phyloP scores from a whole-genome alignment of 2,329 filamentous ascomycete species.

The Cadophora sp. region DNA sequence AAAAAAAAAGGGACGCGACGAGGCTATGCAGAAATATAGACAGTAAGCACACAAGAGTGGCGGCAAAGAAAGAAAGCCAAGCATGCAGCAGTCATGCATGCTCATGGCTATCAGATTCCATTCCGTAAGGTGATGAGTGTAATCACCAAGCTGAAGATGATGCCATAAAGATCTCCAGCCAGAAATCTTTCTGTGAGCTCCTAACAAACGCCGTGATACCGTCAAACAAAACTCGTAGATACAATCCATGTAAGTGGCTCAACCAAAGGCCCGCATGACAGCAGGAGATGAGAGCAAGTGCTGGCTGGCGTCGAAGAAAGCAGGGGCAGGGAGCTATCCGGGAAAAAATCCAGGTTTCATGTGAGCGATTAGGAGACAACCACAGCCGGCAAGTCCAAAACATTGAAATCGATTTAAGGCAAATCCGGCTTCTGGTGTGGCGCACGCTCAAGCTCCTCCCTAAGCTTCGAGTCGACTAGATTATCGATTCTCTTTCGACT shows the following conservation, averaged over 20 bases:
- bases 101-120: constrained; percentile 14
- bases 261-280: constrained; percentile 32
- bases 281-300: constrained; percentile 27
- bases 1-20: constrained; percentile 18
- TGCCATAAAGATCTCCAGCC: constrained; percentile 41
- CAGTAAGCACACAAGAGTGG: constrained; percentile 40
- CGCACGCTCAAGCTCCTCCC: constrained; percentile 55
- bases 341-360: constrained; percentile 12
- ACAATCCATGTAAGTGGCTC: constrained; percentile 33
- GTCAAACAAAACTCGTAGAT: constrained; percentile 37
- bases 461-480: constrained; percentile 57
- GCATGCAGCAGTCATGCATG: constrained; percentile 37
- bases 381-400: constrained; percentile 16
- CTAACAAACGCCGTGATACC: constrained; percentile 45
- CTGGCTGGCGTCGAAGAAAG: constrained; percentile 20
- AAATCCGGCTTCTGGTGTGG: constrained; percentile 35
- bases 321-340: constrained; percentile 15
- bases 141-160: constrained; percentile 34
- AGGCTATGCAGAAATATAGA: constrained; percentile 40
- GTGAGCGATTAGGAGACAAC: neutral
- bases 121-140: constrained; percentile 26
- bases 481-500: constrained; percentile 62
- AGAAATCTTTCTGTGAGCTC: constrained; percentile 38
- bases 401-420: constrained; percentile 25
- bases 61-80: constrained; percentile 32